Base-by-base conservation (phyloP, 345 rosid species). In the Rhizophora apiculata region DNA sequence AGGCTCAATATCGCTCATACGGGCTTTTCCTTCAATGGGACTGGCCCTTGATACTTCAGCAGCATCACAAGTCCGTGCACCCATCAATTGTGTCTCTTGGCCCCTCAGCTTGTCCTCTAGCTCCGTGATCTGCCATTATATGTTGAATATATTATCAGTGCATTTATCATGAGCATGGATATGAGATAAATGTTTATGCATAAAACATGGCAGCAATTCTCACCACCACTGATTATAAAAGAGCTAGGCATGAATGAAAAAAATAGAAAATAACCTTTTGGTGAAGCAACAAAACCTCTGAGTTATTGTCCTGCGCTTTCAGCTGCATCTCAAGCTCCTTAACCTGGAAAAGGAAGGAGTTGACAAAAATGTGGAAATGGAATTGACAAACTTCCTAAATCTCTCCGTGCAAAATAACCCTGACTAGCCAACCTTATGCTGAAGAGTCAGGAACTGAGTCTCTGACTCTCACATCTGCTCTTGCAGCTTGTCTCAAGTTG, bases 61-160 rank as follows among this genome's bases (percentile, higher is more conserved):
- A 60, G 72, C 73, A 61, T 84, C 88, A 70, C 39, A 75, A 51
- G 73, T 63, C 67, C 68, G 78, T 32, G 69, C 68, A 64, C 80
- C 60, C 29, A 83, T 86, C 75, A 81, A 75, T 67, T 83, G 88
- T 18, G 76, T 79, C 65, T 91, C 95, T 77, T 84, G 92, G 81
- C 88, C 88, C 81, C 78, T 85, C 74, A 94, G 62, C 82, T 85
- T 89, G 53, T 78, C 83, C 78, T 93, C 92, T 19, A 90, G 93
- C 78, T 86, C 97, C 81, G 86, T 90, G 43, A 90, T 84, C 98
- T 93, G 87, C 62, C 71, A 71, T 18, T 43, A 43, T 13, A 43
- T 43, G 18, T 43, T 43, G 4, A 43, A 11, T 11, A 43, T 4
- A 43, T 43, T 43, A 43, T 43, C 18, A 43, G 6, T 3, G 16